Conservation (phyloP, 225 moss, liverwort and hornwort genomes). For the Pleurozium schreberi region DNA sequence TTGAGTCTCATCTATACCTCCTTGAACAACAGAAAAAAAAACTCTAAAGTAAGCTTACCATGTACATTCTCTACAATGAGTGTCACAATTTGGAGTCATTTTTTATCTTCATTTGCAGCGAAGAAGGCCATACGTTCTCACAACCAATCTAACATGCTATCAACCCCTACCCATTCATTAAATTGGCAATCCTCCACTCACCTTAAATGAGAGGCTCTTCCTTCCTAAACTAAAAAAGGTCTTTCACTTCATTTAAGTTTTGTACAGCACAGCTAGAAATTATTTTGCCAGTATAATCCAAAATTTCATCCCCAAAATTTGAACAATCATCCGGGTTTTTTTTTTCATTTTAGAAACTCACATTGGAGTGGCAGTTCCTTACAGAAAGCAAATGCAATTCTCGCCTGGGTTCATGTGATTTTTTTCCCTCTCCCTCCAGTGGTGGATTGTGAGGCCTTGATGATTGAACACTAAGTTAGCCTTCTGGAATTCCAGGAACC, state of each 20-base stretch:
- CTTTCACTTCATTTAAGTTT: no score
- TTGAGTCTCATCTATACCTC: background rate
- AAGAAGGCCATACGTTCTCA: background rate
- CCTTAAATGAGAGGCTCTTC: background rate
- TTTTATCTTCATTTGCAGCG: background rate
- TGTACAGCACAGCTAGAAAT: background rate
- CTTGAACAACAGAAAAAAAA: no score
- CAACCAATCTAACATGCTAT: background rate
- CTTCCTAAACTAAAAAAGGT: background rate
- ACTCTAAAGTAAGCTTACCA: no score
- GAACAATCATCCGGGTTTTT: background rate
- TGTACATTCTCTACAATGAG: background rate
- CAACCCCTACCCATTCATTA: background rate
- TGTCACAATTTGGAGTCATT: no score
- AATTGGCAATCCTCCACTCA: background rate
- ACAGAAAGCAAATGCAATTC: background rate
- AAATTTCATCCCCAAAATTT: background rate
- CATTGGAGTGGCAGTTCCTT: background rate
- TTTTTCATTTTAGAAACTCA: background rate
- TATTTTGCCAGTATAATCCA: background rate
- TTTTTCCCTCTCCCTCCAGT: background rate
- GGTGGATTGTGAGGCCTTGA: background rate
- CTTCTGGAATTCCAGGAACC: background rate
- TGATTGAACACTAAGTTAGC: conserved; percentile 2
- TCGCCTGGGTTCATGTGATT: background rate